Evolutionary conservation across 129 eudicot genomes (phyloP).

Genomic region (Escallonia rubra): DNA sequence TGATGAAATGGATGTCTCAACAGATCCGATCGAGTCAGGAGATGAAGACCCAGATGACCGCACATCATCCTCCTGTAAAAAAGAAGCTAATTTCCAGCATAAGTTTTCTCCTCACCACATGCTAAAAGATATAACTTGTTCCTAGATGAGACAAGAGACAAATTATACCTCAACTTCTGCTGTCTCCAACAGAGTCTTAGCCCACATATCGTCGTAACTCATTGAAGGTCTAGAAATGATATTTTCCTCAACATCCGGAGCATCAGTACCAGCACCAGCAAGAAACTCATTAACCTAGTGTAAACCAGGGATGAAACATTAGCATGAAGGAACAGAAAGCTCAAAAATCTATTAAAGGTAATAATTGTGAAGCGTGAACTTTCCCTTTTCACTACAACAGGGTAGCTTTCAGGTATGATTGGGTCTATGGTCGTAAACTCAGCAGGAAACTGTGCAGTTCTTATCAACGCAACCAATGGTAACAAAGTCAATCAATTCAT

Average conservation of each 20-base stretch:
- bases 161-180: constrained; percentile 64
- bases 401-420: neutral
- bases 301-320: constrained; percentile 4
- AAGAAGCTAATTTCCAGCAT: constrained; percentile 6
- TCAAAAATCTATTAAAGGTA: neutral
- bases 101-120: neutral
- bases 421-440: neutral
- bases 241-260: constrained; percentile 98
- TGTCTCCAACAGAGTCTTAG: constrained; percentile 88
- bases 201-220: constrained; percentile 97
- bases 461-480: constrained; percentile 29
- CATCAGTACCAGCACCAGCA: constrained; percentile 98
- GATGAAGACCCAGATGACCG: constrained; percentile 85
- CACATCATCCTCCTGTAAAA: constrained; percentile 64
- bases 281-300: constrained; percentile 87
- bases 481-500: no score
- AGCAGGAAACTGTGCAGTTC: constrained; percentile 2
- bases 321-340: neutral
- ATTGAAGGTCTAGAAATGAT: constrained; percentile 72
- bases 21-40: constrained; percentile 91
- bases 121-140: neutral
- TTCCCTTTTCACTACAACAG: no score
- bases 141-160: neutral
- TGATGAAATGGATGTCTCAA: constrained; percentile 96
- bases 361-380: no score